Evolutionary conservation across 352 stramenopile genomes (phyloP).

Genomic region (Globisporangium recalcitrans): DNA sequence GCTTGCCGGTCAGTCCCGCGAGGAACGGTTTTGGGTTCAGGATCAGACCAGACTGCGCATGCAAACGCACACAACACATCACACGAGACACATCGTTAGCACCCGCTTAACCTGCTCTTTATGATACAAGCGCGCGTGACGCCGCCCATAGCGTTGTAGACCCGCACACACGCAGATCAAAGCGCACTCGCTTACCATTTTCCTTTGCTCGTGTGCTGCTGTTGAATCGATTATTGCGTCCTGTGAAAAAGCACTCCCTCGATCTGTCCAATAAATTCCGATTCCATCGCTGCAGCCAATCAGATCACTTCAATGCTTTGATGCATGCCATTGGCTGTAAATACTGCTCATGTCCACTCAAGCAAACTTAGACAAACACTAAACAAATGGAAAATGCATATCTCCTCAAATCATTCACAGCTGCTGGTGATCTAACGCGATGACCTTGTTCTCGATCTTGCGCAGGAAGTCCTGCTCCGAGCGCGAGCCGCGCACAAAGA

Average conservation of each 20-base stretch:
- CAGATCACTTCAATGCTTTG: constrained; percentile 15
- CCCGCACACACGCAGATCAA: not conserved
- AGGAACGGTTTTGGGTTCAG: constrained; percentile 96
- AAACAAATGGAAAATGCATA: too few relatives aligned
- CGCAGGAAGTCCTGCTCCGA: constrained; percentile 57
- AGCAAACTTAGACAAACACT: constrained; percentile 12
- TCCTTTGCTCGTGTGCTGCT: constrained; percentile 6
- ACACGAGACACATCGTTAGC: not conserved
- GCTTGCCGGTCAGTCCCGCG: constrained; percentile 92
- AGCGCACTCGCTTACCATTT: constrained; percentile 13
- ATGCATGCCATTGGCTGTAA: too few relatives aligned
- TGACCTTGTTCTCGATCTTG: constrained; percentile 59
- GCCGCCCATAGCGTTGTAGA: not conserved
- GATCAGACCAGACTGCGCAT: constrained; percentile 73
- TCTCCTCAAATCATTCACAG: too few relatives aligned
- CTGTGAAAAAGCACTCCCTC: constrained; percentile 3
- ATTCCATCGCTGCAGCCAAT: constrained; percentile 10
- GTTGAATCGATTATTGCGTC: constrained; percentile 3
- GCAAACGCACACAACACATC: too few relatives aligned
- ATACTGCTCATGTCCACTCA: constrained; percentile 19
- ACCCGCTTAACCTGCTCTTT: not conserved
- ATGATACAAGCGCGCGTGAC: not conserved
- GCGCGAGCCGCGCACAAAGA: constrained; percentile 73
- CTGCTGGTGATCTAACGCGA: constrained; percentile 34
- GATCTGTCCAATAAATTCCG: constrained; percentile 10